phyloP scores from a whole-genome alignment of 2,329 filamentous ascomycete species.

The Pseudocercospora musae region DNA sequence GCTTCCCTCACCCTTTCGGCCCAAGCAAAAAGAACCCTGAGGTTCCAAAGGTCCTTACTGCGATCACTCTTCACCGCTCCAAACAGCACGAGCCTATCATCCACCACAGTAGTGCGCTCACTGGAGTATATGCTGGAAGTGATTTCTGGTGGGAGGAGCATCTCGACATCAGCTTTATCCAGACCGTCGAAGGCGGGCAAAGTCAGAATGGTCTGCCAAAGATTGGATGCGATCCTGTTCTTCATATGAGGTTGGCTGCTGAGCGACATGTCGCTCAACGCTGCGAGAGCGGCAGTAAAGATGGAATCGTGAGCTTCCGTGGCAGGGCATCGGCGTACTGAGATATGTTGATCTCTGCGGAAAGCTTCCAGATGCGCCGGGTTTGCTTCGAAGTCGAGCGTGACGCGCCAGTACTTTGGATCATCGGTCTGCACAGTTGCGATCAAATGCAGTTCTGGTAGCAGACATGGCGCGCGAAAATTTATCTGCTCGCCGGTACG shows the following conservation, averaged over 20 bases:
- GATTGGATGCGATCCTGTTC: slow-evolving; percentile 16
- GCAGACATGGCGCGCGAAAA: slow-evolving; percentile 55
- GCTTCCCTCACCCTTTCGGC: slow-evolving; percentile 45
- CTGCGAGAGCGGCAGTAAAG: slow-evolving; percentile 72
- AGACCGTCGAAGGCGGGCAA: slow-evolving; percentile 52
- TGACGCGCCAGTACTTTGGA: slow-evolving; percentile 75
- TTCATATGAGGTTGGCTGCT: slow-evolving; percentile 12
- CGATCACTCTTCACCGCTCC: slow-evolving; percentile 43
- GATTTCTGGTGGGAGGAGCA: slow-evolving; percentile 38
- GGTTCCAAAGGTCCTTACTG: slow-evolving; percentile 58
- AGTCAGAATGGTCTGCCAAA: slow-evolving; percentile 73
- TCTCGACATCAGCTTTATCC: slow-evolving; percentile 61
- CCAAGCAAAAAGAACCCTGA: slow-evolving; percentile 65
- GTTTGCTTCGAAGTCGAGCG: slow-evolving; percentile 68
- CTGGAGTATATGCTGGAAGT: slow-evolving; percentile 49
- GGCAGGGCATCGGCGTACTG: slow-evolving; percentile 64
- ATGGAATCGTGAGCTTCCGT: slow-evolving; percentile 49
- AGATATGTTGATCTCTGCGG: slow-evolving; percentile 66
- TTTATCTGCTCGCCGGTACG: slow-evolving; percentile 27
- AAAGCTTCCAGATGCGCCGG: slow-evolving; percentile 63
- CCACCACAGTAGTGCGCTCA: slow-evolving; percentile 61
- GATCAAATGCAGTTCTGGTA: slow-evolving; percentile 64
- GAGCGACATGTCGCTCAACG: slow-evolving; percentile 60
- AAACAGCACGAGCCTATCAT: slow-evolving; percentile 65
- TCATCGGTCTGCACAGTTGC: slow-evolving; percentile 59